These are phyloP conservation scores for Xylaria digitata DNA, from an alignment of 2,329 filamentous ascomycete genomes.

Conservation along the genomic window DNA sequence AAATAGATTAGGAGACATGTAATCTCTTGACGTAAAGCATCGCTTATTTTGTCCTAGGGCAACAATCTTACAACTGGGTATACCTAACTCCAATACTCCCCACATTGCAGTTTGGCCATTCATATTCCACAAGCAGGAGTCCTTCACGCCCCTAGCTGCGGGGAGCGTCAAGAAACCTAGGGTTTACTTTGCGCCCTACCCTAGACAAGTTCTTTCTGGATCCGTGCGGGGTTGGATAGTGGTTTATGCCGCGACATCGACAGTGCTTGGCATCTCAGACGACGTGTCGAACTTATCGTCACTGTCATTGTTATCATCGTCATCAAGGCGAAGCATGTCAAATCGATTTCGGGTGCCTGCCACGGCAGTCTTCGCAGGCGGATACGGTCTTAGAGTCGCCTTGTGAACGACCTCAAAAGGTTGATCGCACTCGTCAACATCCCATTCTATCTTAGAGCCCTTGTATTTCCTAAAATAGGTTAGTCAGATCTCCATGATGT, in stretches of 20 bases:
- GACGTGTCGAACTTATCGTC: conserved; percentile 49
- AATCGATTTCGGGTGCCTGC: conserved; percentile 45
- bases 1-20: background rate
- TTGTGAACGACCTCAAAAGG: conserved; percentile 58
- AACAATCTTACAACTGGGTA: conserved; percentile 29
- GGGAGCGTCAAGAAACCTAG: background rate
- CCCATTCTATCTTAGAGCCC: conserved; percentile 76
- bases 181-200: background rate
- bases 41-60: conserved; percentile 13
- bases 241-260: conserved; percentile 41
- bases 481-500: conserved; percentile 37
- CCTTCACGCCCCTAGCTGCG: background rate
- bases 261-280: conserved; percentile 48
- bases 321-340: conserved; percentile 47
- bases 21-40: conserved; percentile 5
- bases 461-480: conserved; percentile 70
- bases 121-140: conserved; percentile 4
- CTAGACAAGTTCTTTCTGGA: background rate
- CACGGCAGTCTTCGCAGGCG: conserved; percentile 30
- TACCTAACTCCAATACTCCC: conserved; percentile 33
- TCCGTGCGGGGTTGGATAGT: background rate
- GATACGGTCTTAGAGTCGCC: conserved; percentile 31
- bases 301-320: conserved; percentile 47
- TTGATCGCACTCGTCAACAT: conserved; percentile 76
- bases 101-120: conserved; percentile 16